Conservation (phyloP, 2,329 filamentous ascomycete species). For the Xylariales sp. region DNA sequence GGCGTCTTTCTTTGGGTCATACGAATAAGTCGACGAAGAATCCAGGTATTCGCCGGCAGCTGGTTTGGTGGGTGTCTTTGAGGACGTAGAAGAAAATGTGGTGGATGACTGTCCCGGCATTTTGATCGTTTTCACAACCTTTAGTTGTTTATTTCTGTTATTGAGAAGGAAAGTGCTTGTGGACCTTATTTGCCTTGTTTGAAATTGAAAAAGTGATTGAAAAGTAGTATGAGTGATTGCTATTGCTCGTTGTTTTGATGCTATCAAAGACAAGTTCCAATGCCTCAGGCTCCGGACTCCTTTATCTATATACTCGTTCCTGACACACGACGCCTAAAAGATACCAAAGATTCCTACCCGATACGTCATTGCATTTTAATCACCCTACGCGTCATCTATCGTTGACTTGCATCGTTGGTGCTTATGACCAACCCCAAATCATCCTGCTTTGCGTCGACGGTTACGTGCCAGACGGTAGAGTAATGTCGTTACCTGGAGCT, state of each 20-base stretch:
- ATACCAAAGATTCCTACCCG: background rate
- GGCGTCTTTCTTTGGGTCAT: slow-evolving; percentile 28
- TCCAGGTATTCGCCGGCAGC: slow-evolving; percentile 22
- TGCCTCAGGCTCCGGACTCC: slow-evolving; percentile 7
- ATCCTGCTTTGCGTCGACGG: slow-evolving; percentile 23
- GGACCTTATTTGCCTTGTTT: background rate
- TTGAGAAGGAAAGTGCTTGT: background rate
- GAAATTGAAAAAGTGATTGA: background rate
- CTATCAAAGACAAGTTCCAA: slow-evolving; percentile 1
- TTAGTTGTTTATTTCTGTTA: background rate
- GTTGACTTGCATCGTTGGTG: slow-evolving; percentile 27
- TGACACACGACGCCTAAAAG: background rate
- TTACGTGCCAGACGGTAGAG: slow-evolving; percentile 14
- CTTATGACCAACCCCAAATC: slow-evolving; percentile 20
- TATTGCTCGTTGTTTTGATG: slow-evolving; percentile 3
- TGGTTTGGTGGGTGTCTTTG: slow-evolving; percentile 20
- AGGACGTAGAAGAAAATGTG: slow-evolving; percentile 18
- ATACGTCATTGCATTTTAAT: slow-evolving; percentile 14
- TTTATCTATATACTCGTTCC: slow-evolving; percentile 23
- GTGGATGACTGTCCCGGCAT: slow-evolving; percentile 32
- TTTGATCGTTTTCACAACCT: slow-evolving; percentile 13
- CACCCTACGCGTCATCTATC: slow-evolving; percentile 25
- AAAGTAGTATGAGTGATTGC: background rate
- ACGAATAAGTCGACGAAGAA: slow-evolving; percentile 40
- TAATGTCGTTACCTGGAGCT: slow-evolving; percentile 6